phyloP scores from a whole-genome alignment of 2,329 filamentous ascomycete species.

The Ascochyta viciae-villosae region DNA sequence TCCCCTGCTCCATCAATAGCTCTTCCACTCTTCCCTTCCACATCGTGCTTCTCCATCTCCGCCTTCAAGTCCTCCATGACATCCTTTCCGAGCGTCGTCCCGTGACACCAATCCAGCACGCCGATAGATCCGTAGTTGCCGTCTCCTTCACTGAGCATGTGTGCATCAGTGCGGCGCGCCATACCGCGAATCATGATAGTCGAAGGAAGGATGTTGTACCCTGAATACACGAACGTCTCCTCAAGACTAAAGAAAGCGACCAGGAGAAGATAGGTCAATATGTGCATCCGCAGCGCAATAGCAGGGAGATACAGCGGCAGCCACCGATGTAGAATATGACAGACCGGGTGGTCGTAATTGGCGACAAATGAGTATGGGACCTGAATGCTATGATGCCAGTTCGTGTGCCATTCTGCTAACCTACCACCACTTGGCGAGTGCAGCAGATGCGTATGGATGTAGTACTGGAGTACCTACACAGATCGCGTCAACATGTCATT shows the following conservation, averaged over 20 bases:
- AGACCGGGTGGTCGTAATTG: constrained; percentile 72
- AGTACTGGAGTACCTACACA: constrained; percentile 69
- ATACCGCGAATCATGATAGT: constrained; percentile 65
- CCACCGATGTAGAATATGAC: constrained; percentile 68
- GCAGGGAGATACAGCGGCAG: constrained; percentile 72
- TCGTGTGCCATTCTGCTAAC: constrained; percentile 52
- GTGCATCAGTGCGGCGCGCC: constrained; percentile 64
- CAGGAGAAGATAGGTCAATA: constrained; percentile 75
- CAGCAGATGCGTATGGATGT: constrained; percentile 74
- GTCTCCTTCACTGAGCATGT: constrained; percentile 63
- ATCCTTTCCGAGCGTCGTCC: constrained; percentile 61
- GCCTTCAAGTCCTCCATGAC: constrained; percentile 62
- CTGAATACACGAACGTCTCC: constrained; percentile 71
- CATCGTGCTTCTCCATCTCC: constrained; percentile 63
- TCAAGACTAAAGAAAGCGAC: constrained; percentile 69
- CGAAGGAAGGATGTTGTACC: constrained; percentile 68
- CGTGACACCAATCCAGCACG: constrained; percentile 54
- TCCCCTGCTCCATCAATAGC: constrained; percentile 45
- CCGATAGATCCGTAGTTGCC: constrained; percentile 71
- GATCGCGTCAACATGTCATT: neutral
- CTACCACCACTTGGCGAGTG: constrained; percentile 57
- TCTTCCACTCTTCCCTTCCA: constrained; percentile 53
- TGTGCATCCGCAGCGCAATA: constrained; percentile 70
- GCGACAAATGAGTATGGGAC: constrained; percentile 69
- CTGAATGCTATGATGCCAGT: constrained; percentile 65